Evolutionary conservation across 2,329 filamentous ascomycete species (phyloP), one percentile per base, ranked within the genome.

Genomic region (Calonectria leucothoes): DNA sequence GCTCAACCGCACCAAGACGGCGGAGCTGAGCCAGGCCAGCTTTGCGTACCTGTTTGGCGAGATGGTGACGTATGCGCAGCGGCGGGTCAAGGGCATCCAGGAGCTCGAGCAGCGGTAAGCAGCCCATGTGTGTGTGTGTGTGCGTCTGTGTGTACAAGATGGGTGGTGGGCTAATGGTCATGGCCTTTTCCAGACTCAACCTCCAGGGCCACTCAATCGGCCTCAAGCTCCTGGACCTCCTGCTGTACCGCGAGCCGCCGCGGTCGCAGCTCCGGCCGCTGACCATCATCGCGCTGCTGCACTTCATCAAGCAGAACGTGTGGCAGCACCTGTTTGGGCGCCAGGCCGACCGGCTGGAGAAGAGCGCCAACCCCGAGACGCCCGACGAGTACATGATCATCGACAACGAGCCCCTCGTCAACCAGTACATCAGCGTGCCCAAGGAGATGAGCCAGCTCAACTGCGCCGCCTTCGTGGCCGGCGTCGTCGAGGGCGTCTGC

Each of bases 381-480:
- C 93, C 95, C 11, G 95, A 97, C 79, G 96, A 98, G 87, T 99
- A 98, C 88, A 98, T 99, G 96, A 97, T 99, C 80, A 95, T 96
- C 80, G 97, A 99, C 86, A 98, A 99, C 86, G 97, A 98, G 83
- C 97, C 97, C 27, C 89, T 98, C 65, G 96, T 98, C 48, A 98
- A 98, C 85, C 93, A 94, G 75, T 98, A 97, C 86, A 94, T 99
- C 82, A 95, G 93, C 80, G 94, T 98, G 67, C 97, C 97, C 20
- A 94, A 94, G 81, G 97, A 99, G 86, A 98, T 99, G 94, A 95
- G 91, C 85, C 94, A 97, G 90, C 89, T 99, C 81, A 98, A 98
- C 84, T 98, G 96, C 85, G 97, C 96, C 23, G 97, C 97, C 12
- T 99, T 94, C 82, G 95, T 98, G 25, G 97, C 97, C 0, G 97